Base-by-base conservation (phyloP, 2,329 filamentous ascomycete genomes). In the Penicillium sp. region DNA sequence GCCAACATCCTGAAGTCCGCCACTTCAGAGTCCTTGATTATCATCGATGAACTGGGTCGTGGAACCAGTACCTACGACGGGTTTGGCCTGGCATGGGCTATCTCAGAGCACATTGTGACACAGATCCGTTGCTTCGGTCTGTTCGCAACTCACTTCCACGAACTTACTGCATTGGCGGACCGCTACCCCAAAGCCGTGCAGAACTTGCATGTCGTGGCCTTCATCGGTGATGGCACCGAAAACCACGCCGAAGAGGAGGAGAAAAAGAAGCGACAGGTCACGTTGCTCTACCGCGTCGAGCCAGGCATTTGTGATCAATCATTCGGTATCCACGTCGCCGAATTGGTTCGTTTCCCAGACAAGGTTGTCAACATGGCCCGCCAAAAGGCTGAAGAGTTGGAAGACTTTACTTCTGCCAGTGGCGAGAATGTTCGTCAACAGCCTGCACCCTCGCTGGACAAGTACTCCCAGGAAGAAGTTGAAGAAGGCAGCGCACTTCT, bases 281-380 rank as follows among this genome's bases (percentile, higher is more conserved):
- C 92, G 1, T 81, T 99, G 6, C 82, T 99, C 5, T 99, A 99
- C 79, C 95, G 96, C 75, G 94, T 99, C 31, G 90, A 95, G 66
- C 89, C 90, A 0, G 94, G 94, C 44, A 88, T 99, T 63, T 96
- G 91, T 68, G 94, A 99, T 71, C 94, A 99, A 75, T 94, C 88
- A 52, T 99, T 99, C 70, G 94, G 94, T 63, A 99, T 99, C 63
- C 94, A 99, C 73, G 95, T 99, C 13, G 94, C 94, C 0, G 94
- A 99, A 75, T 82, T 99, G 5, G 94, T 99, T 18, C 85, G 92
- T 40, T 99, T 99, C 76, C 94, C 94, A 0, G 87, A 90, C 63
- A 99, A 99, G 76, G 95, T 99, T 14, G 89, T 99, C 54, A 90
- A 91, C 58, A 99, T 99, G 95, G 94, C 94, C n/a, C 95, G 95